phyloP scores from a whole-genome alignment of 2,329 filamentous ascomycete species.

The Cordyceps farinosa region DNA sequence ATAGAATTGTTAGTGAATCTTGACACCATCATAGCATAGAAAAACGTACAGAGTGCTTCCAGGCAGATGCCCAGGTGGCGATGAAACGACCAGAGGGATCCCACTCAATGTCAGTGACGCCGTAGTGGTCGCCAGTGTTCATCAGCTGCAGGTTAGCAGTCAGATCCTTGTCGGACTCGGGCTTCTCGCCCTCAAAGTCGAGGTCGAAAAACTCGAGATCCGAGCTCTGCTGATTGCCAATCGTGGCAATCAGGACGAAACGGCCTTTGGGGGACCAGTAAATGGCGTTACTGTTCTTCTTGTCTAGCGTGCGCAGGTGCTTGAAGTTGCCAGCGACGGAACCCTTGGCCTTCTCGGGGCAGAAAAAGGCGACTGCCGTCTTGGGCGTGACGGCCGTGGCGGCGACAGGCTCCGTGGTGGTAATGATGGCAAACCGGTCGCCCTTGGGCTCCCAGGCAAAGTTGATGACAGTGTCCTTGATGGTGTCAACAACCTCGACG shows the following conservation, averaged over 20 bases:
- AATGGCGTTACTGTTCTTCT: slow-evolving; percentile 99
- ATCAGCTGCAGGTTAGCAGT: slow-evolving; percentile 93
- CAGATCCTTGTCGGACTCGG: slow-evolving; percentile 87
- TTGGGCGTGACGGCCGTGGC: slow-evolving; percentile 84
- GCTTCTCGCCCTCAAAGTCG: slow-evolving; percentile 96
- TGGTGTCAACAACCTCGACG: slow-evolving; percentile 93
- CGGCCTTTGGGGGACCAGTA: slow-evolving; percentile 97
- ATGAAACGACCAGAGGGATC: slow-evolving; percentile 94
- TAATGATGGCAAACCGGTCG: slow-evolving; percentile 95
- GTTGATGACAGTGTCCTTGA: slow-evolving; percentile 99
- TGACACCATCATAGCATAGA: background rate
- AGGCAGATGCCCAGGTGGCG: slow-evolving; percentile 86
- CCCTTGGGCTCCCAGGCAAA: slow-evolving; percentile 99
- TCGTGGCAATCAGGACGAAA: slow-evolving; percentile 91
- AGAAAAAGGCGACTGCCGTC: slow-evolving; percentile 94
- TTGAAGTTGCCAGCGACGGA: slow-evolving; percentile 85
- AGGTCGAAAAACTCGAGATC: slow-evolving; percentile 98
- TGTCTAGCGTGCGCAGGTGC: slow-evolving; percentile 89
- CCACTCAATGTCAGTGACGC: slow-evolving; percentile 97
- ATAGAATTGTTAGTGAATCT: slow-evolving; percentile 20
- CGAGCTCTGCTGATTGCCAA: slow-evolving; percentile 87
- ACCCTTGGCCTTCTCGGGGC: slow-evolving; percentile 89
- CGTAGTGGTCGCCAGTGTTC: slow-evolving; percentile 92
- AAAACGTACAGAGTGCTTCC: slow-evolving; percentile 85
- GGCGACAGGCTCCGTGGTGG: slow-evolving; percentile 76